A percentile compares a stretch with the other conserved stretches of the same genome.
Evolutionary conservation across 2,329 filamentous ascomycete genomes (phyloP).

Genomic region (Sporothrix euskadiensis): DNA sequence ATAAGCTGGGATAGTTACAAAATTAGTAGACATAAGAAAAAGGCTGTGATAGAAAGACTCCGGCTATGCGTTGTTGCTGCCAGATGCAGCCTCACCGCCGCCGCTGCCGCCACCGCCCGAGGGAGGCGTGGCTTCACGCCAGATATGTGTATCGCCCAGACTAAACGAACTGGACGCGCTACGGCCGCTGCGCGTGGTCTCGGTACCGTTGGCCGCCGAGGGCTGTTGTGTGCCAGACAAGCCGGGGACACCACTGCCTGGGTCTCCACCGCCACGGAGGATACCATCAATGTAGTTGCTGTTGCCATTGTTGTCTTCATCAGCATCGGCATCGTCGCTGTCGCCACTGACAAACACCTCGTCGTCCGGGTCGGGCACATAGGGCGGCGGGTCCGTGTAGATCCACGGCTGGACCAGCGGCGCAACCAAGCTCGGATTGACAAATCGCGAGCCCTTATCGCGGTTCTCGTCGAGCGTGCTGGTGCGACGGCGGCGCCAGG

Average conservation of each 20-base stretch:
- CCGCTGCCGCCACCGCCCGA: neutral
- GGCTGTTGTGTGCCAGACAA: neutral
- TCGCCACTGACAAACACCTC: conserved; percentile 26
- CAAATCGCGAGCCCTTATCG: conserved; percentile 68
- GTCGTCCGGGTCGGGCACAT: conserved; percentile 31
- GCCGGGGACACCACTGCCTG: neutral
- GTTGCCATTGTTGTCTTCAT: conserved; percentile 13
- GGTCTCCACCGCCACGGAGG: neutral
- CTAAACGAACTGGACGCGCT: conserved; percentile 49
- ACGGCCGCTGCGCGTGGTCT: conserved; percentile 35
- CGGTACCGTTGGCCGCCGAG: neutral
- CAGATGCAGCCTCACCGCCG: neutral
- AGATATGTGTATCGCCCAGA: conserved; percentile 53
- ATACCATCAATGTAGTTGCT: neutral
- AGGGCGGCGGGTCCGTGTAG: conserved; percentile 55
- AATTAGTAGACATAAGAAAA: neutral
- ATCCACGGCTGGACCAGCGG: conserved; percentile 74
- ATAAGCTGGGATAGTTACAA: neutral
- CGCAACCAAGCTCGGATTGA: conserved; percentile 72
- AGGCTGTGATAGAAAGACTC: neutral
- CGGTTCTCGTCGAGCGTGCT: conserved; percentile 72
- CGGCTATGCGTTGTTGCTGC: neutral
- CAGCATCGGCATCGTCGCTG: neutral
- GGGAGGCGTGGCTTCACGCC: conserved; percentile 42
- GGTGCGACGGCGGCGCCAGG: conserved; percentile 47